Conservation (phyloP, 768 basidiomycete species). For the Imleria badia region DNA sequence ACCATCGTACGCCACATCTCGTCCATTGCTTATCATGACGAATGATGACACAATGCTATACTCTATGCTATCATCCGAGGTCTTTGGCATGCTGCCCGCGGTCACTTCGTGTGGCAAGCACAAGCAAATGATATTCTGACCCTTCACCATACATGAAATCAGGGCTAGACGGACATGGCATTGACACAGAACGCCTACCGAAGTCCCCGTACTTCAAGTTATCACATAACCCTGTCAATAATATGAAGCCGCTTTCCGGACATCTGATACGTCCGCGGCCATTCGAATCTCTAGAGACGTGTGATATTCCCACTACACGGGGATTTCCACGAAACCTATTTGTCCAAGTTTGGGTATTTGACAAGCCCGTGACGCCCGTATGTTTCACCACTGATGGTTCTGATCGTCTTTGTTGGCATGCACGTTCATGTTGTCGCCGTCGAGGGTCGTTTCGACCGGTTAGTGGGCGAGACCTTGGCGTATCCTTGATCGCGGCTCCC, state of each 20-base stretch:
- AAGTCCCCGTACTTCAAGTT: not conserved
- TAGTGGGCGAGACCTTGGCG: not conserved
- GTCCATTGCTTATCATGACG: slow-evolving; percentile 1
- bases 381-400: not conserved
- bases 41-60: slow-evolving; percentile 1
- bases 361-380: not conserved
- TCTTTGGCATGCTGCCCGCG: slow-evolving; percentile 1
- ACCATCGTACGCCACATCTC: slow-evolving; percentile 7
- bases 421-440: not conserved
- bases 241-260: not conserved
- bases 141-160: not conserved
- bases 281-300: not conserved
- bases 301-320: not conserved
- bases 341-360: not conserved
- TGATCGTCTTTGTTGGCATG: not conserved
- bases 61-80: slow-evolving; percentile 3
- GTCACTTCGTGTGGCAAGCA: not conserved
- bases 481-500: not conserved
- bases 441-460: not conserved
- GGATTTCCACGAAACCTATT: not conserved
- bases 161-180: not conserved
- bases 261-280: slow-evolving; percentile 7
- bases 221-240: not conserved
- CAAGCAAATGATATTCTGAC: not conserved
- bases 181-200: not conserved